Evolutionary conservation across 2,329 filamentous ascomycete genomes (phyloP).

Genomic region (Aureobasidium subglaciale): DNA sequence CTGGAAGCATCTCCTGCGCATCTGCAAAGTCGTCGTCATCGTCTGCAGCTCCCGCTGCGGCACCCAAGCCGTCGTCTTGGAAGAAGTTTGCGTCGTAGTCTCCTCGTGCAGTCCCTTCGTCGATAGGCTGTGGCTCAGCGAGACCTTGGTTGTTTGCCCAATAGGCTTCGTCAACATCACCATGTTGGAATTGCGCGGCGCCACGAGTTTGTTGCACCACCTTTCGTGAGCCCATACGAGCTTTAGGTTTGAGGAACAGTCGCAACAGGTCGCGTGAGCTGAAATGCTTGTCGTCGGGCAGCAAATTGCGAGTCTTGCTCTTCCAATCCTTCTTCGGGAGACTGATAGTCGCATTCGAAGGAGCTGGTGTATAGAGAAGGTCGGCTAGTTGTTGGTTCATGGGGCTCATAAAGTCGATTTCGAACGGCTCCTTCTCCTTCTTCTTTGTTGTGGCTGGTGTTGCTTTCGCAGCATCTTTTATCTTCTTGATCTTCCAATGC

Average conservation of each 20-base stretch:
- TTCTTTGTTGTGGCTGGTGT: conserved; percentile 54
- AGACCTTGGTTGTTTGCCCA: conserved; percentile 68
- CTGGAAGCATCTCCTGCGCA: conserved; percentile 71
- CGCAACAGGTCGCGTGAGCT: conserved; percentile 84
- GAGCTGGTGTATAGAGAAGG: conserved; percentile 71
- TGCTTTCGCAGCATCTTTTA: conserved; percentile 65
- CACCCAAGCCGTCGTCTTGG: conserved; percentile 72
- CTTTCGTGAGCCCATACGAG: conserved; percentile 65
- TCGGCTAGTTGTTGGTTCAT: conserved; percentile 66
- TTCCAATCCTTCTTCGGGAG: conserved; percentile 93
- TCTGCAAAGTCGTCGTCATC: conserved; percentile 76
- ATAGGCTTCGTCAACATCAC: conserved; percentile 89
- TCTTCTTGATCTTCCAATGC: conserved; percentile 93
- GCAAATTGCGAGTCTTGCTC: conserved; percentile 82
- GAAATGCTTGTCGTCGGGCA: conserved; percentile 97
- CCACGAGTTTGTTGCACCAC: conserved; percentile 40
- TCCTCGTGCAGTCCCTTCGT: conserved; percentile 52
- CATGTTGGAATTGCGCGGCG: conserved; percentile 44
- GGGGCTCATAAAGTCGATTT: conserved; percentile 79
- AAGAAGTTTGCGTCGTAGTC: conserved; percentile 98
- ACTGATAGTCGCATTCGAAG: conserved; percentile 72
- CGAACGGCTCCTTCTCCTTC: conserved; percentile 94
- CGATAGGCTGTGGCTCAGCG: conserved; percentile 26
- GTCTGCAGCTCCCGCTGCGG: conserved; percentile 56
- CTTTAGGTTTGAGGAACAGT: conserved; percentile 91